phyloP scores from a whole-genome alignment of 805 yeast genomes.

The Yarrowia yakushimensis region DNA sequence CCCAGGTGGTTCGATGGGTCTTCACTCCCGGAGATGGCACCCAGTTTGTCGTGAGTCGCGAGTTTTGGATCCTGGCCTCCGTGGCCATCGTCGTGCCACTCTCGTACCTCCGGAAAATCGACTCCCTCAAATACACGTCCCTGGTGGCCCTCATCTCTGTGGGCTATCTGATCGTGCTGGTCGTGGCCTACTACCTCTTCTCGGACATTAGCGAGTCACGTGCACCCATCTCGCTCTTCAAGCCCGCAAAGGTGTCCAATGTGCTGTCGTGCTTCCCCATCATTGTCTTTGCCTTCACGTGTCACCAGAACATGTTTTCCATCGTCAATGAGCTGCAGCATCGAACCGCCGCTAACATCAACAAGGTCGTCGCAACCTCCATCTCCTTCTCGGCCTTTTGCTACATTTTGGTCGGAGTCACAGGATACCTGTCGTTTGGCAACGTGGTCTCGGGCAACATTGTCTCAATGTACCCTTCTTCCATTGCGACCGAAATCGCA shows the following conservation, averaged over 20 bases:
- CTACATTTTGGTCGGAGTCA: constrained; percentile 68
- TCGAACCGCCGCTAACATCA: constrained; percentile 47
- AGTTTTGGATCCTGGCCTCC: constrained; percentile 47
- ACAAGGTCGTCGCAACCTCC: constrained; percentile 49
- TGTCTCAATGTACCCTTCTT: constrained; percentile 68
- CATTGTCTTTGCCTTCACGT: constrained; percentile 89
- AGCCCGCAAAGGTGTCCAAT: constrained; percentile 44
- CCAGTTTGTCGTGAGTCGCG: constrained; percentile 35
- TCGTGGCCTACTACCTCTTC: constrained; percentile 62
- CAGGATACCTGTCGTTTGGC: constrained; percentile 88
- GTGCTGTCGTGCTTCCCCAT: constrained; percentile 81
- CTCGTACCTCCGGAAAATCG: constrained; percentile 69
- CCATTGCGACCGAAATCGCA: constrained; percentile 69
- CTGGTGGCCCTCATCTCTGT: constrained; percentile 78
- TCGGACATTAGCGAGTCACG: constrained; percentile 51
- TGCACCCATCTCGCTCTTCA: constrained; percentile 50
- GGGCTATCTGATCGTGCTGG: constrained; percentile 68
- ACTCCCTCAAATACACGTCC: constrained; percentile 82
- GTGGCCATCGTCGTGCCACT: constrained; percentile 54
- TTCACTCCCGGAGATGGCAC: constrained; percentile 26
- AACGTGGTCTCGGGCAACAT: constrained; percentile 73
- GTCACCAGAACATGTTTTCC: constrained; percentile 93
- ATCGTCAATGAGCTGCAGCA: constrained; percentile 74
- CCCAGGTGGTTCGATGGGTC: constrained; percentile 42
- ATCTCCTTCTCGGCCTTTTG: constrained; percentile 57